A percentile compares a stretch with the other conserved stretches of the same genome.
Conservation (phyloP, 2,329 filamentous ascomycete species). For the Talaromyces pinophilus region DNA sequence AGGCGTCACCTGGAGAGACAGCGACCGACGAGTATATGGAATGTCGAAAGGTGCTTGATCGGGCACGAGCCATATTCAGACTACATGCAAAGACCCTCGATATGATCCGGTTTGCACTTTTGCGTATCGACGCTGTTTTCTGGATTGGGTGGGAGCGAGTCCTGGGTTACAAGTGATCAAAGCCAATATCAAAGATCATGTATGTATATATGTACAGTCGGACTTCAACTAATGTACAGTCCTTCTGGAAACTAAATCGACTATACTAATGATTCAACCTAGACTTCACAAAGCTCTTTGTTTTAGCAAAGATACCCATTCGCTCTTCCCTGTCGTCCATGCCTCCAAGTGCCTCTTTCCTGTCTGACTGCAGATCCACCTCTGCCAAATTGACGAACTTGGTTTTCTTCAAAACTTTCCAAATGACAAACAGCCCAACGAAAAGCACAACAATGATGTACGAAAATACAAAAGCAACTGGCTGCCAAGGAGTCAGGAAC, state of each 20-base stretch:
- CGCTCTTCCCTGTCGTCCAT: slow-evolving; percentile 1
- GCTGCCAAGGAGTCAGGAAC: slow-evolving; percentile 20
- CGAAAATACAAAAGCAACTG: slow-evolving; percentile 20
- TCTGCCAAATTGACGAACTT: slow-evolving; percentile 16
- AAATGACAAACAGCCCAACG: slow-evolving; percentile 10
- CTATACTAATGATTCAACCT: background rate
- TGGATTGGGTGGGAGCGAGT: slow-evolving; percentile 20
- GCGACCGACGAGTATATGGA: slow-evolving; percentile 3
- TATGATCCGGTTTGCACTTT: slow-evolving; percentile 18
- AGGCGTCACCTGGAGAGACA: background rate
- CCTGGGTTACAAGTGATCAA: background rate
- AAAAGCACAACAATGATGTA: slow-evolving; percentile 23
- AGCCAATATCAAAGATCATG: too few species aligned
- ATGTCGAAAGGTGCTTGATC: slow-evolving; percentile 10
- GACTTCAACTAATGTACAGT: background rate
- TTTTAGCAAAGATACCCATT: background rate
- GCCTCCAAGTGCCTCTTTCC: slow-evolving; percentile 13
- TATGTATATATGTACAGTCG: background rate
- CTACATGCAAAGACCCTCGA: slow-evolving; percentile 18
- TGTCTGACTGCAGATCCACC: slow-evolving; percentile 14
- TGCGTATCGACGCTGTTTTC: slow-evolving; percentile 16
- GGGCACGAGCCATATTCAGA: slow-evolving; percentile 14
- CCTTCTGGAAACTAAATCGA: background rate
- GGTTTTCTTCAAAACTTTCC: slow-evolving; percentile 18
- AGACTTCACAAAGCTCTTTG: slow-evolving; percentile 2